phyloP scores from a whole-genome alignment of 1,139 yeast genomes.

The Taphrina communis region DNA sequence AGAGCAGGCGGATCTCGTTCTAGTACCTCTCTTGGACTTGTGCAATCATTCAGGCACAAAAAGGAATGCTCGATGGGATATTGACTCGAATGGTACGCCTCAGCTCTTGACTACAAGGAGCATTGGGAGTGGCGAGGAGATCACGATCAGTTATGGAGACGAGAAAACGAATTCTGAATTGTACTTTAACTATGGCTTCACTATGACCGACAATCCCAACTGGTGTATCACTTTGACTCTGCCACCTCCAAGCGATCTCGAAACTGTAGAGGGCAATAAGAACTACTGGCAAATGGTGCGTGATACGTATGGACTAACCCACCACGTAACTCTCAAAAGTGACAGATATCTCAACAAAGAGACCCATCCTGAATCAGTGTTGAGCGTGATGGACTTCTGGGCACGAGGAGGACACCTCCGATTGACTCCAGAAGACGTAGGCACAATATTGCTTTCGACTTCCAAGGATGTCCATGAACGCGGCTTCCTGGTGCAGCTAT shows the following conservation, averaged over 20 bases:
- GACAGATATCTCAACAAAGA: neutral
- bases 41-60: slow-evolving; percentile 29
- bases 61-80: slow-evolving; percentile 29
- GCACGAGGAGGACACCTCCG: neutral
- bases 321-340: neutral
- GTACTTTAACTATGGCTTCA: slow-evolving; percentile 54
- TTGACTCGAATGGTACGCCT: slow-evolving; percentile 14
- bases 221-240: slow-evolving; percentile 16
- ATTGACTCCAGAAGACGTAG: neutral
- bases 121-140: slow-evolving; percentile 47
- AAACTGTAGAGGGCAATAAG: neutral
- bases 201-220: slow-evolving; percentile 16
- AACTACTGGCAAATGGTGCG: neutral
- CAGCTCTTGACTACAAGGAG: slow-evolving; percentile 27
- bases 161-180: slow-evolving; percentile 53
- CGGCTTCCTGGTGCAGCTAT: neutral
- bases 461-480: neutral
- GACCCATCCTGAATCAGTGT: neutral
- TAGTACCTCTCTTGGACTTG: slow-evolving; percentile 32
- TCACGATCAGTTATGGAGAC: slow-evolving; percentile 53
- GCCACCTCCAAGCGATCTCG: slow-evolving; percentile 13
- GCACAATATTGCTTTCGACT: neutral
- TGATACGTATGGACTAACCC: slow-evolving; percentile 2
- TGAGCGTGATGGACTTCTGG: neutral
- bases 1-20: slow-evolving; percentile 2